Base-by-base conservation (phyloP, 257 asterid species). In the Scutellaria galericulata region DNA sequence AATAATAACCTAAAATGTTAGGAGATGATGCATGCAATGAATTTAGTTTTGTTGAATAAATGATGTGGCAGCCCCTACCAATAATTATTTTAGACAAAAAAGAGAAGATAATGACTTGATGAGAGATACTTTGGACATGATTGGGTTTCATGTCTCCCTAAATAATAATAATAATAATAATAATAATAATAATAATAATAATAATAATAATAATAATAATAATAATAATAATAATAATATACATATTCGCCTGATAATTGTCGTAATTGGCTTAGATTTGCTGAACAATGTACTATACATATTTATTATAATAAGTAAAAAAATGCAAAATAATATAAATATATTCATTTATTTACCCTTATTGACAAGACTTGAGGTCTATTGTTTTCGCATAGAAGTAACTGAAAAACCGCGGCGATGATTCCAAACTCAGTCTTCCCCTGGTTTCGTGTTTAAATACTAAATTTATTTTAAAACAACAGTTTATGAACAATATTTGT, bases 61-160 rank as follows among this genome's bases (percentile, higher is more conserved):
- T 67, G 56, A 72, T 52, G 64, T 51, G 57, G 37, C 37, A 2
- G 37, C 18, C 71, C 71, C 67, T 47, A 66, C 72, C 72, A 70
- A 75, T 57, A 15, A 52, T 58, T 7, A 48, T 39, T 12, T 70
- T 41, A 20, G 68, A 70, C n/a, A 60, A 59, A 52, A 56, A 56
- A 24, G 48, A 4, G 70, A 60, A 67, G 75, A 72, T 67, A 60
- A 66, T 44, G 82, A 78, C 75, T 73, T 47, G 75, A 71, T 71
- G 54, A 71, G 74, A 48, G 65, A 31, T 1, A 45, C 77, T 77
- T 10, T 27, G 8, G n/a, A 51, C 50, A 77, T 77, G 64, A 72
- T 77, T 71, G 45, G 64, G 81, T 65, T 70, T 35, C 35, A 76
- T 27, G 54, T 74, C 9, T 64, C 55, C 41, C 1, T 27, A 53